These are phyloP conservation scores for Aspergillus costaricaensis DNA, from an alignment of 2,329 filamentous ascomycete genomes.

Conservation along the genomic window DNA sequence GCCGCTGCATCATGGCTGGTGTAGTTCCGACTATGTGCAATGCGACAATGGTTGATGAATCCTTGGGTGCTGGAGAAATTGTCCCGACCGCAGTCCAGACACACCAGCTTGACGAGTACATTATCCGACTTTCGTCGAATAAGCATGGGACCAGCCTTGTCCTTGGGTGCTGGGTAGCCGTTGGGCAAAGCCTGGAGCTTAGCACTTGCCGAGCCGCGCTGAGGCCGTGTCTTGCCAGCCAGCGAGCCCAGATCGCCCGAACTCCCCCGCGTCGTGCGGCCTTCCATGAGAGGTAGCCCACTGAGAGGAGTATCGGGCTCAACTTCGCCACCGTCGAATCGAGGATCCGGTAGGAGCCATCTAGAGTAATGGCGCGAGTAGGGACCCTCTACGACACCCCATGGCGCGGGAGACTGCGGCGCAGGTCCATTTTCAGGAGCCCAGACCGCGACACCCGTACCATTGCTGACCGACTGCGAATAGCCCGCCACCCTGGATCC, in stretches of 20 bases:
- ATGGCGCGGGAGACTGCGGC: constrained; percentile 79
- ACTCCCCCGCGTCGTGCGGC: constrained; percentile 77
- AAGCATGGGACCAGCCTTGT: constrained; percentile 79
- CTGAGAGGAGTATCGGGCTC: constrained; percentile 30
- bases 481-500: constrained; percentile 61
- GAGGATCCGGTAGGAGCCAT: constrained; percentile 88
- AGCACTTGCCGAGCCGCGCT: constrained; percentile 61
- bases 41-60: constrained; percentile 99
- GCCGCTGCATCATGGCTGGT: constrained; percentile 96
- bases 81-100: constrained; percentile 81
- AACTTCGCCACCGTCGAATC: constrained; percentile 69
- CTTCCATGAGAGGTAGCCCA: constrained; percentile 57
- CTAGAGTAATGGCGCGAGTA: constrained; percentile 93
- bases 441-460: constrained; percentile 70
- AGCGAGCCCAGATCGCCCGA: constrained; percentile 57
- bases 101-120: constrained; percentile 84
- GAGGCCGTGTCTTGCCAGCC: constrained; percentile 59
- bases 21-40: constrained; percentile 89
- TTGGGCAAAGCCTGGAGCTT: constrained; percentile 70
- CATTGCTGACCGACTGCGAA: constrained; percentile 69
- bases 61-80: constrained; percentile 96
- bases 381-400: constrained; percentile 87
- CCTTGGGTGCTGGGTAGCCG: constrained; percentile 73
- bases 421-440: constrained; percentile 63
- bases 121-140: constrained; percentile 82